Evolutionary conservation across 2,329 filamentous ascomycete species (phyloP), one percentile per base, ranked within the genome.

Genomic region (Epichloe sylvatica): DNA sequence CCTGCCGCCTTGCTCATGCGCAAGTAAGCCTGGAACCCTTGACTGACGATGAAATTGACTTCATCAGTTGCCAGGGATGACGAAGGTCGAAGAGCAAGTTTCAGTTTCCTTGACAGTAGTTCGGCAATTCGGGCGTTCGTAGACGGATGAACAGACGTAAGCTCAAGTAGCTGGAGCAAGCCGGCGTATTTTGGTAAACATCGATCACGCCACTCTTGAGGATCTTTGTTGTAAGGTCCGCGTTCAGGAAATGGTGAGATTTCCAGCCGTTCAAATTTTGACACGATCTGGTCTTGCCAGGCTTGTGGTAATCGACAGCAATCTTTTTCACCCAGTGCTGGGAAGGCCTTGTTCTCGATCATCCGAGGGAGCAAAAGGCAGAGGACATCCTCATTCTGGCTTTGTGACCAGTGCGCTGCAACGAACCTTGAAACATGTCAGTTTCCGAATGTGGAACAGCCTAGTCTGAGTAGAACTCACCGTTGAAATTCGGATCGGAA

Each of bases 401-500:
- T 71, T 55, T 81, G 76, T 3, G 79, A 77, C 86, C 87, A 94
- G 57, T 86, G 81, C 6, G 75, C 75, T 34, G 81, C 71, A 53
- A 95, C 74, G 59, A 92, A 96, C 60, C 84, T 87, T 86, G n/a
- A 23, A 52, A 6, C 15, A 2, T 30, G 21, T 64, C 50, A 63
- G 56, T 38, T 38, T 34, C n/a, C 23, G 13, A n/a, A 13, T 13
- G 11, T 11, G 30, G 9, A 23, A 23, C 5, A 3, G 9, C 33
- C 6, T 19, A 4, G 17, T 33, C n/a, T 3, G 5, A 5, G 15
- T n/a, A 13, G 13, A n/a, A 41, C 69, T 63, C 67, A 86, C 77
- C 79, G 87, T 64, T 94, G 86, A 57, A 97, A 89, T 51, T 86
- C 81, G 37, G 80, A 83, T 7, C 90, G 72, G 34, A 94, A 75